Evolutionary conservation across 345 rosid species (phyloP).

Genomic region (Hirschfeldia incana): DNA sequence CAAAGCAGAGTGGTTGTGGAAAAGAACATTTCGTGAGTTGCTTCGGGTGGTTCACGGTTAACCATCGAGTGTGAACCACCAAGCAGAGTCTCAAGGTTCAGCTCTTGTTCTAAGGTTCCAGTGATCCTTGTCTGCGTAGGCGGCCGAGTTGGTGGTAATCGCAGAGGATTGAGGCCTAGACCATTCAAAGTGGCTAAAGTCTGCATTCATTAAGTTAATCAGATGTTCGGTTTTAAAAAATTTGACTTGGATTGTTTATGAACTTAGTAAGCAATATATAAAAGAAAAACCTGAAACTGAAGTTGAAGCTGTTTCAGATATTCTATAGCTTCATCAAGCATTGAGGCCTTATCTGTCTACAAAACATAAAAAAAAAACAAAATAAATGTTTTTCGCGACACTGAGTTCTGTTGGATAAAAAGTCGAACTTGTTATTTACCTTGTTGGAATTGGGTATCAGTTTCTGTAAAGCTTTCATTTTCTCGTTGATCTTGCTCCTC

Average conservation of each 20-base stretch:
- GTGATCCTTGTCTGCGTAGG: constrained; percentile 22
- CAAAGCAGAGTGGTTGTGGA: constrained; percentile 21
- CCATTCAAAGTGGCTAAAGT: constrained; percentile 33
- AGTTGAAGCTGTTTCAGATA: constrained; percentile 85
- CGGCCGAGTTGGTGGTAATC: constrained; percentile 30
- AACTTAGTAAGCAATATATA: background rate
- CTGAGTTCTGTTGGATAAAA: background rate
- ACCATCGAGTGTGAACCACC: constrained; percentile 18
- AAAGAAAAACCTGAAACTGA: constrained; percentile 62
- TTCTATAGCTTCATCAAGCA: constrained; percentile 86
- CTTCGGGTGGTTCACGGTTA: constrained; percentile 18
- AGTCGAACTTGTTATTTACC: constrained; percentile 31
- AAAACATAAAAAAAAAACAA: background rate
- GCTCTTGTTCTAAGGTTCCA: constrained; percentile 15
- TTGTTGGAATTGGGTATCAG: constrained; percentile 78
- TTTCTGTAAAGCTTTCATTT: constrained; percentile 80
- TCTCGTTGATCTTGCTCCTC: constrained; percentile 79
- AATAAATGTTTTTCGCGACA: background rate
- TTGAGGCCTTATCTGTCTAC: constrained; percentile 87
- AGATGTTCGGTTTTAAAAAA: background rate
- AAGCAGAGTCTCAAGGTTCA: constrained; percentile 26
- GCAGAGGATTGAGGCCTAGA: constrained; percentile 34
- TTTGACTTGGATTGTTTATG: background rate
- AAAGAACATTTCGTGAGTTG: constrained; percentile 25
- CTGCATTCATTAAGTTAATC: constrained; percentile 29